Percentiles rank a stretch among this genome's conserved stretches.
These are phyloP conservation scores for Schizonepeta tenuifolia DNA, from an alignment of 257 asterid genomes.

Conservation along the genomic window DNA sequence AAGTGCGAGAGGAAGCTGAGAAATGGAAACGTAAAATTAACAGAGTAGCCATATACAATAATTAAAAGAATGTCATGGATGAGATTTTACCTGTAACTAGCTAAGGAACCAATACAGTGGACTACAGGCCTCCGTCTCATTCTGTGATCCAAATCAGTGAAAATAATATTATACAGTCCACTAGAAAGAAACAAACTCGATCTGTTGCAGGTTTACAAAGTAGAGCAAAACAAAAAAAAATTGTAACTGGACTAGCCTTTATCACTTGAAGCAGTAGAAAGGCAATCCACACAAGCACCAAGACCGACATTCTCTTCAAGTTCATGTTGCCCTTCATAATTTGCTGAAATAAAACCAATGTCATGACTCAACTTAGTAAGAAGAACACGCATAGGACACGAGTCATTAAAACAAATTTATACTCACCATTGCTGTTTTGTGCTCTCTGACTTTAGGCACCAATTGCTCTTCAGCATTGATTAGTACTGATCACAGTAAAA, in stretches of 20 bases:
- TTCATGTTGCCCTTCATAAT: conserved; percentile 59
- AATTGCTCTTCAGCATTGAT: conserved; percentile 69
- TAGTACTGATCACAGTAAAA: conserved; percentile 51
- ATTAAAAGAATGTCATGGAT: not conserved
- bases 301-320: conserved; percentile 52
- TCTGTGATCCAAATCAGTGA: conserved; percentile 48
- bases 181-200: not conserved
- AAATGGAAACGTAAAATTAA: not conserved
- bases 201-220: not conserved
- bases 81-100: conserved; percentile 68
- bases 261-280: conserved; percentile 84
- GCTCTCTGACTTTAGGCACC: conserved; percentile 63
- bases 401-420: no score
- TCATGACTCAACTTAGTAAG: not conserved
- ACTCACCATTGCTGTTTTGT: conserved; percentile 71
- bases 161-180: not conserved
- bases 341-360: conserved; percentile 57
- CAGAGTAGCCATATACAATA: not conserved
- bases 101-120: conserved; percentile 73
- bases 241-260: conserved; percentile 60
- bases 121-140: conserved; percentile 56
- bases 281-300: conserved; percentile 71
- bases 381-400: no score
- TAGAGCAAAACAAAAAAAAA: not conserved
- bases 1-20: conserved; percentile 76